Percentiles rank a stretch among this genome's conserved stretches.
phyloP scores from a whole-genome alignment of 225 moss, liverwort and hornwort genomes.

The Bryum argenteum region DNA sequence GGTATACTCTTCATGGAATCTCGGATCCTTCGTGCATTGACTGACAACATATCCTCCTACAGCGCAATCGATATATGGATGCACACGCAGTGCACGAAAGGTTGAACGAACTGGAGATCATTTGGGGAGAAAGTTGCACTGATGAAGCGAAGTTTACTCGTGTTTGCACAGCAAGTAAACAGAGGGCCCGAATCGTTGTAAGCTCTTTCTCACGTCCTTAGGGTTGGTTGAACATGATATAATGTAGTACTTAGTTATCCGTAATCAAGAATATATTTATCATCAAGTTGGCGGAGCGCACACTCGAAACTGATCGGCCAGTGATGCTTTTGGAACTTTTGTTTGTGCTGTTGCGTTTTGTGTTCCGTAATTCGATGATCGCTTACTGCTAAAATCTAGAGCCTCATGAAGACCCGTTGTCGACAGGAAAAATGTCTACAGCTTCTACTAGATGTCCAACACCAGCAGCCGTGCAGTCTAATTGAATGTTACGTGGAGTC shows the following conservation, averaged over 20 bases:
- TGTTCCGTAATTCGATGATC: neutral
- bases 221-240: neutral
- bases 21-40: neutral
- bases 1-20: slow-evolving; percentile 26
- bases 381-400: neutral
- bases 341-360: neutral
- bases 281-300: neutral
- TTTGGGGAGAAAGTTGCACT: slow-evolving; percentile 54
- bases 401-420: slow-evolving; percentile 26
- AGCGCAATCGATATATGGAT: slow-evolving; percentile 90
- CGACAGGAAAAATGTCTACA: slow-evolving; percentile 86
- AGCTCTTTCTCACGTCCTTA: slow-evolving; percentile 32
- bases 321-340: slow-evolving; percentile 12
- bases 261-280: neutral
- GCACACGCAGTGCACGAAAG: slow-evolving; percentile 74
- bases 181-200: slow-evolving; percentile 76
- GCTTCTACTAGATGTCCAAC: slow-evolving; percentile 80
- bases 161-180: slow-evolving; percentile 64
- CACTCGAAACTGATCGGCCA: slow-evolving; percentile 10
- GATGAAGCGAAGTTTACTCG: slow-evolving; percentile 61
- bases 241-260: slow-evolving; percentile 5
- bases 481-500: slow-evolving; percentile 46
- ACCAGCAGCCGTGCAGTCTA: slow-evolving; percentile 63
- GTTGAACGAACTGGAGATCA: slow-evolving; percentile 68
- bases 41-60: slow-evolving; percentile 25